Base-by-base conservation (phyloP, 371 early-diverging fungal species). In the Actinomucor elegans region DNA sequence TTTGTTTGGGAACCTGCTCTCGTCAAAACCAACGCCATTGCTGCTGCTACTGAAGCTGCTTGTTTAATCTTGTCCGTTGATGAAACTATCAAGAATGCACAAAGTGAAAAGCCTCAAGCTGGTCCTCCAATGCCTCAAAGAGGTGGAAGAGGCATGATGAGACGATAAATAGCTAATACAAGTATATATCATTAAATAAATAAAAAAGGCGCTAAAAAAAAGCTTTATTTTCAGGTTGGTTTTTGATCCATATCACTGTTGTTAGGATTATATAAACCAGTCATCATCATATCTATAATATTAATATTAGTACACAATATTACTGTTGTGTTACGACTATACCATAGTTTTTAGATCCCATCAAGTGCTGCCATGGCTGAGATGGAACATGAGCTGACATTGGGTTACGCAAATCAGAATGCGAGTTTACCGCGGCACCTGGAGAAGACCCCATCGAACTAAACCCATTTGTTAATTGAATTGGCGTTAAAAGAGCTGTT, bases 1-100 rank as follows among this genome's bases (percentile, higher is more conserved):
- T 97, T 96, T 72, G 99, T 99, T 10, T 97, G 98, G 97, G 99
- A 99, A 82, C 99, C 99, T 14, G 90, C 98, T 36, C 81, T 97
- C 45, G 97, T 99, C 61, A 99, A 99, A 88, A 93, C 86, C 57
- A 99, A 99, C 75, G 92, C 95, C 63, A 86, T 99, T 59, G 83
- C 94, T 44, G 92, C 97, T 38, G 97, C 99, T 35, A 85, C 96
- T 28, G 97, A 97, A 71, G 99, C 99, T 29, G 99, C 97, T 2
- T 96, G 95, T 63, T 69, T 98, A 69, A 89, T 98, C 44, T 79
- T 98, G 47, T 90, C 91, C 41, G 96, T 98, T 18, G 99, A 98
- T 69, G 98, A 98, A 73, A 98, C 98, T 27, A 87, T 98, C 41
- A 94, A 85, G 79, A 85, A 84, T 54, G 79, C 79, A 41, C 77